phyloP scores from a whole-genome alignment of 129 eudicot genomes.

The Kitagawia praeruptora region DNA sequence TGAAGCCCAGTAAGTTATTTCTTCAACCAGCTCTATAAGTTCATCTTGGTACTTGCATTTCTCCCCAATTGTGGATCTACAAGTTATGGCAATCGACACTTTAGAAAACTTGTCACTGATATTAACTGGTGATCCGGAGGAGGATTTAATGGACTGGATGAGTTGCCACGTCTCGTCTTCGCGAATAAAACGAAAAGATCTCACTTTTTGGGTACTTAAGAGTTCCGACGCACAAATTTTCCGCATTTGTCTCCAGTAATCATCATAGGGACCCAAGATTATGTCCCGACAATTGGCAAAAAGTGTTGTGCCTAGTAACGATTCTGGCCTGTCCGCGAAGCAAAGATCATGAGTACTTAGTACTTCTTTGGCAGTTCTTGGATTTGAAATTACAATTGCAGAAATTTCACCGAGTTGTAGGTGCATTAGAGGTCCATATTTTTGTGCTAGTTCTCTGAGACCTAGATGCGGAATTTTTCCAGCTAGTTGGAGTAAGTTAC shows the following conservation, averaged over 20 bases:
- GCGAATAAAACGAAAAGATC: constrained; percentile 13
- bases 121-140: constrained; percentile 3
- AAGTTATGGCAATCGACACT: background rate
- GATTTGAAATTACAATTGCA: constrained; percentile 19
- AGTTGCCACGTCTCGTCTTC: constrained; percentile 19
- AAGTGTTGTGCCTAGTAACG: background rate
- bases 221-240: constrained; percentile 13
- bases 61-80: background rate
- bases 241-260: constrained; percentile 1
- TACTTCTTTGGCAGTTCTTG: constrained; percentile 22
- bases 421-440: constrained; percentile 25
- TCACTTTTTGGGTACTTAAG: constrained; percentile 23
- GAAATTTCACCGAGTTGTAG: constrained; percentile 26
- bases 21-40: background rate
- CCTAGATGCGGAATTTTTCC: constrained; percentile 18
- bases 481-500: constrained; percentile 14
- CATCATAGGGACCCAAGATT: constrained; percentile 16
- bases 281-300: constrained; percentile 14
- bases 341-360: constrained; percentile 15
- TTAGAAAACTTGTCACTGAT: background rate
- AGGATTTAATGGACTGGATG: constrained; percentile 11
- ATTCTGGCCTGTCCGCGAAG: constrained; percentile 21
- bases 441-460: constrained; percentile 14
- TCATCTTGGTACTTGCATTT: background rate
- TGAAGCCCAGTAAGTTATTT: background rate